Base-by-base conservation (phyloP, 2,329 filamentous ascomycete genomes). In the Diaporthe sp. region DNA sequence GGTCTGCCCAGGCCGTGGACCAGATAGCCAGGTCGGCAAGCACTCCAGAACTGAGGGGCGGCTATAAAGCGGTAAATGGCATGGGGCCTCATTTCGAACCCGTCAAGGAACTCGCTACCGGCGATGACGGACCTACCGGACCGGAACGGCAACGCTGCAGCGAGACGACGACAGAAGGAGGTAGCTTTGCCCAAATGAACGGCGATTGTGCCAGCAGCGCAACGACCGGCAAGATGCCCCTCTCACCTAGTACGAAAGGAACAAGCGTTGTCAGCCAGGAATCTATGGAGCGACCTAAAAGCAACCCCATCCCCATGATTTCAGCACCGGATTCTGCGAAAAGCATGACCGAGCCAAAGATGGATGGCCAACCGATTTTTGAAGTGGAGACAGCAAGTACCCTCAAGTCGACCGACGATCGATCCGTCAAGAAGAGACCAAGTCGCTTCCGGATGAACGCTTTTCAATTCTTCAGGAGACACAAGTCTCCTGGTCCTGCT, bases 371-470 rank as follows among this genome's bases (percentile, higher is more conserved):
- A 63, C 42, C 82, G 20, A 80, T 80, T 39, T 82, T 81, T 22
- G 84, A 85, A 68, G 83, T 85, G 72, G 84, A 85, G 51, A 78
- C 79, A 49, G 83, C 82, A 65, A 85, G 86, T 80, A 85, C 86
- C 34, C 84, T 87, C 34, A 87, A 87, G 44, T 79, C 81, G 76
- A 85, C 86, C 10, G 87, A 90, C 44, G 85, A 85, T 70, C 89
- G 86, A 76, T 83, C 85, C 17, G 83, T 93, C 25, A 90, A 88
- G 81, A 93, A 93, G 83, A 91, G 90, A 82, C 86, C 90, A 7
- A 92, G 91, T 79, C 86, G 91, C 55, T 93, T 93, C 79, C 86
- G 90, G 77, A 91, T 93, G 86, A 92, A 91, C 77, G 88, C 89
- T 58, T 86, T 91, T 75, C 87, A 87, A 7, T 88, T 90, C 78